A percentile compares a stretch with the other conserved stretches of the same genome.
Evolutionary conservation across 768 basidiomycete species (phyloP).

Genomic region (Suillus subaureus): DNA sequence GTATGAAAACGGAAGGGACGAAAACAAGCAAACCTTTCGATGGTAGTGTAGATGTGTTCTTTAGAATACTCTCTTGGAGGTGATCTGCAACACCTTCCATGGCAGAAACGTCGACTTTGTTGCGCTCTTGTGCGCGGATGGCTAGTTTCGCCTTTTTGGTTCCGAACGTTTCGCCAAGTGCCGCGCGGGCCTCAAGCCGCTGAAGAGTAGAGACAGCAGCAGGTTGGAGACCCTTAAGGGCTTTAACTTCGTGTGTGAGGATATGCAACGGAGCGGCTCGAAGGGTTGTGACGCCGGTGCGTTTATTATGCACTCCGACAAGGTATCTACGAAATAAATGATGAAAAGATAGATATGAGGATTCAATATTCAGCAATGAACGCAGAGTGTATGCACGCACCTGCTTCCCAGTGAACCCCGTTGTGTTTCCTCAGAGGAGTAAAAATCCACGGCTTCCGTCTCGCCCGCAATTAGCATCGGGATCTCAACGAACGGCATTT

Average conservation of each 20-base stretch:
- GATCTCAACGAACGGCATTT: conserved; percentile 33
- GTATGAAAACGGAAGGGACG: conserved; percentile 5
- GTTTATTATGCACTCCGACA: conserved; percentile 79
- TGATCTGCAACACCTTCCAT: conserved; percentile 84
- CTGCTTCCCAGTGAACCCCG: conserved; percentile 63
- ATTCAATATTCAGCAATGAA: background rate
- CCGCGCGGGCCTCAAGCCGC: conserved; percentile 64
- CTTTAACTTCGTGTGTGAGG: conserved; percentile 79
- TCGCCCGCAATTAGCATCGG: conserved; percentile 70
- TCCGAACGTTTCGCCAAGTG: conserved; percentile 92
- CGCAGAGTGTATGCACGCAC: conserved; percentile 43
- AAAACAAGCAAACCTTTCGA: conserved; percentile 55
- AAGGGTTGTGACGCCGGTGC: conserved; percentile 68
- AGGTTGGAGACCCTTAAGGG: conserved; percentile 66
- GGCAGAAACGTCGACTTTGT: conserved; percentile 84
- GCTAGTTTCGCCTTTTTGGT: conserved; percentile 91
- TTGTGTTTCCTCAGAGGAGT: conserved; percentile 58
- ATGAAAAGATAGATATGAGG: conserved; percentile 6
- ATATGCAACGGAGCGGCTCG: conserved; percentile 71
- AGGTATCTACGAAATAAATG: conserved; percentile 60
- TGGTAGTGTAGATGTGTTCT: conserved; percentile 67
- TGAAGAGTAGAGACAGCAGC: conserved; percentile 50
- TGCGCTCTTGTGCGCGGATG: conserved; percentile 85
- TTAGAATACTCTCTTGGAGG: conserved; percentile 82
- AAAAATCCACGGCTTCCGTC: conserved; percentile 82